Base-by-base conservation (phyloP, 139 green algal species). In the Pleodorina starrii region DNA sequence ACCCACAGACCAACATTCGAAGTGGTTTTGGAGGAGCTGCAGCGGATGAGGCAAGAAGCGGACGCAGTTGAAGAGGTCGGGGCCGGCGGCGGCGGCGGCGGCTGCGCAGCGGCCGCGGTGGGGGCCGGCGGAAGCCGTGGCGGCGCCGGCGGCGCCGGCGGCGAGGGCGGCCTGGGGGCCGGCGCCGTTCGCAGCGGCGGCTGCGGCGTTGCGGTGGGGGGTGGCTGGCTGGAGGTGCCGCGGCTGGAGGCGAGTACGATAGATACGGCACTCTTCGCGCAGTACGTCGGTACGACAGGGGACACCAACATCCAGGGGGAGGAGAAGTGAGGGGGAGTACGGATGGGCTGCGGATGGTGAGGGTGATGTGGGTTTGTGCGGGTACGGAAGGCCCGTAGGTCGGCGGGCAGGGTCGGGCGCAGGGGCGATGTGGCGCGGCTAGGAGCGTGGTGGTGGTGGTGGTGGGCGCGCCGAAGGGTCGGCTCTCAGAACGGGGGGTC, bases 1-100 rank as follows among this genome's bases (percentile, higher is more conserved):
- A 10, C 35, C 23, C 84, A 12, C 36, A 90, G 85, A 50, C 87
- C 87, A 9, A 48, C 43, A 0, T 87, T 88, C 60, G 87, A 88
- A 11, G 48, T 5, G 0, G 38, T 91, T 0, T 40, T 84, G 51
- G 51, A 29, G 10, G n/a, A 63, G 50, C 87, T 91, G 50, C 27
- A 88, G n/a, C 60, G 38, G 0, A 91, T 91, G 78, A 36, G 87
- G 4, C 29, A 32, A 29, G 29, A 10, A 29, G 63, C 63, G 7
- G 36, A 9, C 12, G 36, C 11, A 50, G 12, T 14, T 4, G 63
- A 73, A 5, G 63, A 40, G 10, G n/a, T n/a, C n/a, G n/a, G n/a
- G n/a, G n/a, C n/a, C n/a, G n/a, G n/a, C n/a, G n/a, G n/a, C n/a
- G n/a, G n/a, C n/a, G n/a, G 63, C 63, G n/a, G 63, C 63, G n/a